Base-by-base conservation (phyloP, 352 stramenopile species). In the Pythium aristosporum region DNA sequence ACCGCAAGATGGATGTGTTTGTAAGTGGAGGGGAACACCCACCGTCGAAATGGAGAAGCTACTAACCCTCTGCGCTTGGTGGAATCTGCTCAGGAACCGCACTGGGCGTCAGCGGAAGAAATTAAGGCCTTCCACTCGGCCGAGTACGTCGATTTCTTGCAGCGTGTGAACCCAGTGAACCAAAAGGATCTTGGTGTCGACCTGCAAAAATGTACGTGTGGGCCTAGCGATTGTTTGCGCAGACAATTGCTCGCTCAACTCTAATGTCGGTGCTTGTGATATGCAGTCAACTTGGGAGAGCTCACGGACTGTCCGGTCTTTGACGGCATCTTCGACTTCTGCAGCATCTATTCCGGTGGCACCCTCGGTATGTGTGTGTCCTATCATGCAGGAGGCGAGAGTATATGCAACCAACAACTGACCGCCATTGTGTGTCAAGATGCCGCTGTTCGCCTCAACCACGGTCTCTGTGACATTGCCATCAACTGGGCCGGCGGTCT, bases 1-100 rank as follows among this genome's bases (percentile, higher is more conserved):
- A 99, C 76, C 91, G 92, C 50, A 97, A 99, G 76, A 99, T 99
- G 96, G 96, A 99, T 65, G 96, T 99, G 42, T 99, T 99, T 83
- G 86, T 96, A 81, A 39, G 54, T 55, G 18, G 16, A 9, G 44
- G 9, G 7, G 11, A 39, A 39, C 6, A 39, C 42, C 2, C n/a
- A 7, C 6, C 32, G 6, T 30, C 9, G 21, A 23, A 32, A 21
- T 37, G 30, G 20, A 15, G 7, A 39, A 28, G 21, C 28, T 42
- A 39, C 15, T 42, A 34, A 18, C 46, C 15, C n/a, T 2, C 16
- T 20, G 4, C 43, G 20, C 43, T 49, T 52, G 52, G 18, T 63
- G 52, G 20, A 52, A 16, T 11, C 11, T 15, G 9, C 63, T 43
- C 63, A 92, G 87, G 79, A 91, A 68, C 85, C 85, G 7, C 87